These are phyloP conservation scores for Rubia balearica DNA, from an alignment of 305 asterid genomes.

Conservation along the genomic window DNA sequence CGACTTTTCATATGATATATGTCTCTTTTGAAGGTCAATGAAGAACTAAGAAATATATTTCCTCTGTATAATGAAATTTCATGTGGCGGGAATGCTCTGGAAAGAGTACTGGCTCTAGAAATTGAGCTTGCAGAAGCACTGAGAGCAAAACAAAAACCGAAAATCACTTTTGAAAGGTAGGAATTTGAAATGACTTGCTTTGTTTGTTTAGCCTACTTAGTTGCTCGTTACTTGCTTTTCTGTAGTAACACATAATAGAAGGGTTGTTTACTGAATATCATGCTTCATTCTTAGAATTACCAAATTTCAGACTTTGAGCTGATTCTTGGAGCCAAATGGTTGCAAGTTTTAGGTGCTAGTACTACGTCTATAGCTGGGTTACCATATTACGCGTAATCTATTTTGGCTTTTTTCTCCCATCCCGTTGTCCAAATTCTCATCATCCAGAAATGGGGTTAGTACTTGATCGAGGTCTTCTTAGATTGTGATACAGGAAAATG, in stretches of 20 bases:
- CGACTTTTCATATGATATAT: conserved; percentile 13
- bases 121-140: conserved; percentile 92
- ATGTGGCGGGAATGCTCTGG: conserved; percentile 66
- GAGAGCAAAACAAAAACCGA: conserved; percentile 56
- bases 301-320: not conserved
- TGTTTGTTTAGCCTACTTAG: not conserved
- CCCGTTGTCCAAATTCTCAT: not conserved
- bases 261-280: not conserved
- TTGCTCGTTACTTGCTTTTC: not conserved
- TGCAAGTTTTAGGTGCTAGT: not conserved
- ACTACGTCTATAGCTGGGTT: not conserved
- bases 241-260: not conserved
- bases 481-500: not conserved
- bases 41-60: conserved; percentile 76
- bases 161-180: conserved; percentile 65
- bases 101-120: conserved; percentile 89
- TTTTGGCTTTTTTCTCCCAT: not conserved
- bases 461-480: not conserved
- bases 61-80: conserved; percentile 63
- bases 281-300: not conserved
- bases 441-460: not conserved
- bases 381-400: not conserved
- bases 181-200: conserved; percentile 7
- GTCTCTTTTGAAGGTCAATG: conserved; percentile 54
- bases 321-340: not conserved